Base-by-base conservation (phyloP, 106 monocot species). In the Platanthera guangdongensis region DNA sequence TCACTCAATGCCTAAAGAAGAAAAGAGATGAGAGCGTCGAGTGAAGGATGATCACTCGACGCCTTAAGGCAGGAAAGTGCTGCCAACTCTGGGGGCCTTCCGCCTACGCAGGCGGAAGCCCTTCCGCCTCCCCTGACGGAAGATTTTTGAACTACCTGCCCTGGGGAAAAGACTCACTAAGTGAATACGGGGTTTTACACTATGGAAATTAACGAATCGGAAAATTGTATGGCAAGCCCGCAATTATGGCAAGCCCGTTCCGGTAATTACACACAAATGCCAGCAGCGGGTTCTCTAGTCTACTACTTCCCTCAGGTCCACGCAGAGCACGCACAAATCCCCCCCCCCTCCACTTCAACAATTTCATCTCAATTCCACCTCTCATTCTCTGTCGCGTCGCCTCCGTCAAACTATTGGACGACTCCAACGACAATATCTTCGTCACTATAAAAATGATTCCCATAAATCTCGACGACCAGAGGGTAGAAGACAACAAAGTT, bases 301-400 rank as follows among this genome's bases (percentile, higher is more conserved):
- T 84, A 72, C 86, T 89, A 86, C 84, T 84, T 89, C 79, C 86
- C 84, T 0, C 76, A 89, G 54, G 89, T 84, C 64, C 89, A 86
- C 76, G 53, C 55, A 53, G 86, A 89, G 63, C 86, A 89, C 18
- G 32, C 86, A 47, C 18, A 73, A 11, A 74, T 74, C 25, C 76
- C 73, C 1, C 77, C 78, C n/a, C 75, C 73, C 79, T 51, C 74
- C 70, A 39, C 39, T 39, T 39, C 39, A 39, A 39, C 39, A 39
- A 0, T 39, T 39, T 1, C 39, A 39, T 39, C 39, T 1, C 39
- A 39, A 39, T 39, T 39, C 39, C 39, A 39, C 69, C 81, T 21
- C 53, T 11, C 39, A 3, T 70, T 11, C 84, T 77, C 74, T 81
- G 85, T 46, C 49, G 52, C 0, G 71, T 86, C 74, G 5, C 53